Evolutionary conservation across 352 stramenopile species (phyloP).

Genomic region (Globisporangium nodosum): DNA sequence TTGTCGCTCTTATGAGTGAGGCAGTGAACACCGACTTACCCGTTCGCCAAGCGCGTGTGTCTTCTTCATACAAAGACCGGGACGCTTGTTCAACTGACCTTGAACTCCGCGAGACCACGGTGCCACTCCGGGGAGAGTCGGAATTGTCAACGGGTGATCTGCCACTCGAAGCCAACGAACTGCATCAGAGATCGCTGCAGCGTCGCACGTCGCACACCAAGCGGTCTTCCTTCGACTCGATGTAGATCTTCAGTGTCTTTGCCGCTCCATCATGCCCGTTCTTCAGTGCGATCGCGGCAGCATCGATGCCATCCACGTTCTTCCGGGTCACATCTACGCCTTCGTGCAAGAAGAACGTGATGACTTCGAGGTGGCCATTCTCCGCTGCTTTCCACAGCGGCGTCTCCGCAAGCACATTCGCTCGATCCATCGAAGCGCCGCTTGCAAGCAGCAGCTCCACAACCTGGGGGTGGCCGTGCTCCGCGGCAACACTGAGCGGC

Average conservation of each 20-base stretch:
- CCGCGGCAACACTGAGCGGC: constrained; percentile 2
- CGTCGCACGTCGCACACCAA: not conserved
- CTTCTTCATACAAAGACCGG: too few species aligned
- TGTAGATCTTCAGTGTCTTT: constrained; percentile 1
- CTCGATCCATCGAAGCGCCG: not conserved
- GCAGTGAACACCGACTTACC: too few species aligned
- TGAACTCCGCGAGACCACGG: too few species aligned
- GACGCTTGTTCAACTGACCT: too few species aligned
- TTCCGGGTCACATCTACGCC: not conserved
- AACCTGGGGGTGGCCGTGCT: constrained; percentile 2
- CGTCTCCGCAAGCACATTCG: constrained; percentile 2
- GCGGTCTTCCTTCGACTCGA: not conserved
- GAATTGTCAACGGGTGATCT: too few species aligned
- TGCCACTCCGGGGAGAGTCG: too few species aligned
- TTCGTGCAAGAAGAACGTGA: not conserved
- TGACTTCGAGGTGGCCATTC: constrained; percentile 5
- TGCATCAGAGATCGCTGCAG: not conserved
- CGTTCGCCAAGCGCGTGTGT: too few species aligned
- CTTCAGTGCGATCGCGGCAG: not conserved
- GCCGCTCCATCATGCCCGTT: not conserved
- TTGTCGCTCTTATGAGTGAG: not conserved
- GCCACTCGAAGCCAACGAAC: too few species aligned
- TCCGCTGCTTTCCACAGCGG: constrained; percentile 12
- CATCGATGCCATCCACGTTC: not conserved
- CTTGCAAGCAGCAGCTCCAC: constrained; percentile 5